Evolutionary conservation across 306 rosid species (phyloP), one percentile per base, ranked within the genome.

Genomic region (Cyclanthera cordifolia): DNA sequence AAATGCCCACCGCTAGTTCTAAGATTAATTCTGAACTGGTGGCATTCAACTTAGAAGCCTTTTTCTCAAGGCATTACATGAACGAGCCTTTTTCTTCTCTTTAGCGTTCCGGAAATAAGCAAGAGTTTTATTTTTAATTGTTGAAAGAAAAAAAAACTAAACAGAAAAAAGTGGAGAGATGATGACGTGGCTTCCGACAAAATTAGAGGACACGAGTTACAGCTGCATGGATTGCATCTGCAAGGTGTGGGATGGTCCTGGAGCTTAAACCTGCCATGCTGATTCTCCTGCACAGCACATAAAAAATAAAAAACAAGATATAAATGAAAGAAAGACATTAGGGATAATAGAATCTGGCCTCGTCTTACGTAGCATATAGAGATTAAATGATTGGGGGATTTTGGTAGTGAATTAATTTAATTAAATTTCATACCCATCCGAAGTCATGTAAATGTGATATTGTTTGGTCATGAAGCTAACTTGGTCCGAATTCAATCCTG

Each of bases 231-330:
- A 94, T 90, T 25, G 95, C 97, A 48, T 94, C 96, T 0, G 96
- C 85, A 59, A 94, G 85, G 79, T 88, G 99, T 41, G 96, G 89
- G 23, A 94, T 92, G 5, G 97, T 94, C 82, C 49, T 90, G 30
- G 96, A 78, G 79, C 97, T 90, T 79, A 94, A 82, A 74, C 99
- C 97, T 39, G 99, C 97, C 99, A 94, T 90, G 86, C 99, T 94
- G 61, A 94, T 94, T 79, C 97, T 86, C 89, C 99, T 94, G 90
- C 82, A 80, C 34, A n/a, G 37, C 3, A 6, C 6, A n/a, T n/a
- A n/a, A n/a, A n/a, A n/a, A n/a, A n/a, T n/a, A n/a, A n/a, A n/a
- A n/a, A n/a, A n/a, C n/a, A n/a, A n/a, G n/a, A n/a, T n/a, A n/a
- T n/a, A n/a, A n/a, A n/a, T n/a, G n/a, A n/a, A n/a, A n/a, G n/a